phyloP scores from a whole-genome alignment of 1,284 basidiomycete genomes.

The Sporisorium scitamineum region DNA sequence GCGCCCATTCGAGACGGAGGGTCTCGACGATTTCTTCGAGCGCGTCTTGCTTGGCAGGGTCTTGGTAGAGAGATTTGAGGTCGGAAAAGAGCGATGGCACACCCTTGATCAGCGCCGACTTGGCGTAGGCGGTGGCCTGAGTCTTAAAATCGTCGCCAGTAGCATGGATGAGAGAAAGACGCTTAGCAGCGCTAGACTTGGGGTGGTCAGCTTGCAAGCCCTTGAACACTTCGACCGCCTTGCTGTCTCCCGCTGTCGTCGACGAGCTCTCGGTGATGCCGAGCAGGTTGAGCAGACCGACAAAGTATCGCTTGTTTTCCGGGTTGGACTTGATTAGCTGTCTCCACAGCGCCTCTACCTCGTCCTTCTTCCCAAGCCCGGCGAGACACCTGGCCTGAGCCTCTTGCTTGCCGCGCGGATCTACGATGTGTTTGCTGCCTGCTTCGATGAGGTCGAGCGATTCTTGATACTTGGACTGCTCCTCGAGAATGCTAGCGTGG shows the following conservation, averaged over 20 bases:
- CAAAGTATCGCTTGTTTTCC: conserved; percentile 85
- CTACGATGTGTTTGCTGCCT: conserved; percentile 68
- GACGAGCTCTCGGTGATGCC: conserved; percentile 74
- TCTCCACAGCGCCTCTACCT: conserved; percentile 83
- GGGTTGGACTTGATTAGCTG: conserved; percentile 85
- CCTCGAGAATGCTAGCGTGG: conserved; percentile 82
- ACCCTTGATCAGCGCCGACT: conserved; percentile 81
- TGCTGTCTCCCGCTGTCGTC: conserved; percentile 4
- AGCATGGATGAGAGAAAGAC: conserved; percentile 54
- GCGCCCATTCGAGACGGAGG: conserved; percentile 54
- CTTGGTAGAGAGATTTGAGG: conserved; percentile 86
- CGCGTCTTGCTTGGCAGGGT: conserved; percentile 75
- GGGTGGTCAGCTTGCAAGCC: conserved; percentile 53
- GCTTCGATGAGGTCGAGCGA: conserved; percentile 66
- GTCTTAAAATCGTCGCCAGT: conserved; percentile 76
- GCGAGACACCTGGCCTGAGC: conserved; percentile 71
- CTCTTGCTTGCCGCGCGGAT: conserved; percentile 36
- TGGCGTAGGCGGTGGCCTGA: conserved; percentile 79
- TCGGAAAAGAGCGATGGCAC: conserved; percentile 95
- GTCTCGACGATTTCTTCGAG: conserved; percentile 78
- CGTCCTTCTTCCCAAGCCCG: conserved; percentile 75
- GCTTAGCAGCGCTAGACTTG: conserved; percentile 56
- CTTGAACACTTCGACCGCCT: conserved; percentile 41
- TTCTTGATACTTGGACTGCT: conserved; percentile 74
- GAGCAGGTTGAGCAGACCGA: conserved; percentile 78